phyloP scores from a whole-genome alignment of 2,329 filamentous ascomycete species.

The Cladosporium sp. region DNA sequence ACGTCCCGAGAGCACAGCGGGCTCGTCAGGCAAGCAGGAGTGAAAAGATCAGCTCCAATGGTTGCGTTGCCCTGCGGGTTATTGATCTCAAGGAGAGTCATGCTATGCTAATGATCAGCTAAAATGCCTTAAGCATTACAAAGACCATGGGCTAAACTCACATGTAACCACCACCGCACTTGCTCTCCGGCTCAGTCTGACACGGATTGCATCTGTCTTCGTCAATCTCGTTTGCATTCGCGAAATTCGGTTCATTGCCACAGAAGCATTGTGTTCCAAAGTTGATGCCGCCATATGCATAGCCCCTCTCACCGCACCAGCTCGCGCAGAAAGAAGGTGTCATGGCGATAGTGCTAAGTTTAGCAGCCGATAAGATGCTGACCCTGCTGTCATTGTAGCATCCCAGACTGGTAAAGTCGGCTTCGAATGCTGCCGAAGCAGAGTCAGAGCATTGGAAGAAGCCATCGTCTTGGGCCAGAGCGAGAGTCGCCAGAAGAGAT shows the following conservation, averaged over 20 bases:
- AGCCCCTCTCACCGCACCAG: constrained; percentile 13
- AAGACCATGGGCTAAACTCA: not conserved
- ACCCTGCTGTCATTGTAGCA: constrained; percentile 14
- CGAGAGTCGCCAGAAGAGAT: not conserved
- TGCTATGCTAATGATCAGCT: not conserved
- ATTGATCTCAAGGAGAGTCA: constrained; percentile 8
- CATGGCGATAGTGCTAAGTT: constrained; percentile 12
- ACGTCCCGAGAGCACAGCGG: constrained; percentile 6
- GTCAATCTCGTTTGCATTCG: constrained; percentile 11
- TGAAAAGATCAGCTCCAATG: constrained; percentile 3
- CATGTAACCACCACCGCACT: constrained; percentile 7
- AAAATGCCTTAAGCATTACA: not conserved
- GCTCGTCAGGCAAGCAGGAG: constrained; percentile 10
- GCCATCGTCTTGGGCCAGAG: not conserved
- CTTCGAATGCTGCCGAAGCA: constrained; percentile 5
- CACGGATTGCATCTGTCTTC: constrained; percentile 4
- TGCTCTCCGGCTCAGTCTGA: constrained; percentile 8
- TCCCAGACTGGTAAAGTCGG: constrained; percentile 1
- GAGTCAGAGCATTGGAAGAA: constrained; percentile 3
- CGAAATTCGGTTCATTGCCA: constrained; percentile 9
- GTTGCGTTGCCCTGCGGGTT: constrained; percentile 8
- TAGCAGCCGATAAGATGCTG: constrained; percentile 11
- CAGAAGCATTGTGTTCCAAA: constrained; percentile 12
- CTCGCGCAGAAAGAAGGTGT: constrained; percentile 10
- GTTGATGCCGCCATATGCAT: constrained; percentile 9